Percentiles rank a stretch among this genome's conserved stretches.
These are phyloP conservation scores for Dioszegia aurantiaca DNA, from an alignment of 768 basidiomycete species.

Conservation along the genomic window DNA sequence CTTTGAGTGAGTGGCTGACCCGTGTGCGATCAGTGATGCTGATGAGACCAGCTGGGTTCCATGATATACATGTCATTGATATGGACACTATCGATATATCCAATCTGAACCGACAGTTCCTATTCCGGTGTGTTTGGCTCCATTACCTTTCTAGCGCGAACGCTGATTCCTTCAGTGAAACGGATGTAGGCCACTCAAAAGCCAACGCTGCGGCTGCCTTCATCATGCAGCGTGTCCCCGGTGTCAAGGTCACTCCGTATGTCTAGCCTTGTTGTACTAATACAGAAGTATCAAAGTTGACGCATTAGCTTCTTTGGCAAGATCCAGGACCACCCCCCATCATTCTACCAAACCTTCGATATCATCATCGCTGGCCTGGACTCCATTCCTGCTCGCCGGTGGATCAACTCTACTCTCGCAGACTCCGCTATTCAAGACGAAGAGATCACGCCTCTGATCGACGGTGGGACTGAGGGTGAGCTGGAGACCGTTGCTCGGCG, in stretches of 20 bases:
- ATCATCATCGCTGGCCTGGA: slow-evolving; percentile 96
- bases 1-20: slow-evolving; percentile 59
- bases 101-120: slow-evolving; percentile 95
- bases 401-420: slow-evolving; percentile 98
- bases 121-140: slow-evolving; percentile 69
- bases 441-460: slow-evolving; percentile 91
- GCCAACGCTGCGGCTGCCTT: slow-evolving; percentile 92
- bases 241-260: slow-evolving; percentile 94
- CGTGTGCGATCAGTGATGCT: not conserved
- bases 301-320: slow-evolving; percentile 79
- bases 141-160: no score
- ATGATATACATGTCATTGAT: slow-evolving; percentile 98
- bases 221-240: slow-evolving; percentile 92
- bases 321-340: slow-evolving; percentile 94
- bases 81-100: slow-evolving; percentile 99
- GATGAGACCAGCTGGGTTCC: slow-evolving; percentile 69
- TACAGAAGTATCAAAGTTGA: not conserved
- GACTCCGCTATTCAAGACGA: slow-evolving; percentile 79
- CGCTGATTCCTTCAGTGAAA: slow-evolving; percentile 36
- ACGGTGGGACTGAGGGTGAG: slow-evolving; percentile 95
- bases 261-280: slow-evolving; percentile 44
- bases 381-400: slow-evolving; percentile 92
- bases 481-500: not conserved
- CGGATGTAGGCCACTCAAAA: slow-evolving; percentile 89
- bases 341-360: slow-evolving; percentile 95